A percentile compares a stretch with the other conserved stretches of the same genome.
phyloP scores from a whole-genome alignment of 2,329 filamentous ascomycete species.

The Xylariaceae sp. region DNA sequence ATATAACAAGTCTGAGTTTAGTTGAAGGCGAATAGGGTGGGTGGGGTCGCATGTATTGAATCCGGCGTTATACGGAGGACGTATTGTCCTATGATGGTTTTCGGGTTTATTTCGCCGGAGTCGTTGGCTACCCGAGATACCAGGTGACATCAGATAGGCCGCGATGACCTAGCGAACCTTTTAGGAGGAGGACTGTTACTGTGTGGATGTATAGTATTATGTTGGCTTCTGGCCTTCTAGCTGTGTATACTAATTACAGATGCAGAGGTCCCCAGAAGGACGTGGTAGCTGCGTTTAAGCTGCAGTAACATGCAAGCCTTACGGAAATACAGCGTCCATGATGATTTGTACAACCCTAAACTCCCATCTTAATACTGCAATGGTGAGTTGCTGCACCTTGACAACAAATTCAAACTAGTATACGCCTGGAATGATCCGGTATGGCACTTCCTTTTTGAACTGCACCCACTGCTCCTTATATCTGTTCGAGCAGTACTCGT shows the following conservation, averaged over 20 bases:
- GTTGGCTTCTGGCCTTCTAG: neutral
- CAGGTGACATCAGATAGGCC: constrained; percentile 1
- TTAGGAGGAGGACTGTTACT: neutral
- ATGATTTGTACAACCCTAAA: neutral
- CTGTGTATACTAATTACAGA: constrained; percentile 24
- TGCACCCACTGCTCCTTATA: constrained; percentile 48
- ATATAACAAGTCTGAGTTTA: neutral
- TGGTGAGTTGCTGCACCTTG: too few species aligned
- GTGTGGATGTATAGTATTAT: neutral
- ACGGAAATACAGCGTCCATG: neutral
- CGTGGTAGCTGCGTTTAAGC: neutral
- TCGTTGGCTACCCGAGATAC: constrained; percentile 18
- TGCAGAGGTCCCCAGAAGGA: neutral
- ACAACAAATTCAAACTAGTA: too few species aligned
- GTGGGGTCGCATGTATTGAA: constrained; percentile 16
- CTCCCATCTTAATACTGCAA: too few species aligned
- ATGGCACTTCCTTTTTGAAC: constrained; percentile 48
- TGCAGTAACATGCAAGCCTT: neutral
- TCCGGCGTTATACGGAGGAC: constrained; percentile 15
- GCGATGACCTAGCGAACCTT: neutral
- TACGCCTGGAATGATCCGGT: constrained; percentile 45
- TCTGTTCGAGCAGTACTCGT: constrained; percentile 45
- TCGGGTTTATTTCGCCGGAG: constrained; percentile 1
- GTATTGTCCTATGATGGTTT: neutral
- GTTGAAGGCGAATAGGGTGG: neutral